Base-by-base conservation (phyloP, 805 yeast species). In the Cyberlindnera subsufficiens region DNA sequence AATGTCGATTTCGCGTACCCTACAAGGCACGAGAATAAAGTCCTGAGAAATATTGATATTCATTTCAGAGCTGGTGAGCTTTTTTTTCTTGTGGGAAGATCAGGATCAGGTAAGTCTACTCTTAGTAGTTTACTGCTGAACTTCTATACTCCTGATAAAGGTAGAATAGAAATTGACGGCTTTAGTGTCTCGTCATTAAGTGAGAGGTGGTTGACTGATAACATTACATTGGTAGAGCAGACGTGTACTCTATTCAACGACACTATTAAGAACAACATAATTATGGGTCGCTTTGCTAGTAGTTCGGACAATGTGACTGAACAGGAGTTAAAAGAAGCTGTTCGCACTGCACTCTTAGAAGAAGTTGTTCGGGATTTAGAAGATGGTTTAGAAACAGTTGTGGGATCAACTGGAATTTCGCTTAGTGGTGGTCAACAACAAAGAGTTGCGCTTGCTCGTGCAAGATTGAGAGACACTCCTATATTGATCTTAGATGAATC, bases 41-140 rank as follows among this genome's bases (percentile, higher is more conserved):
- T 77, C 0, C 57, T 93, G 14, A 60, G 71, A 0, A 53, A 72
- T 38, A 65, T 83, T 1, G 55, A 60, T n/a, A 43, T 84, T 20
- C 50, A 52, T 1, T 65, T 89, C 30, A 60, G 67, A 1, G 60
- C 75, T 0, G 70, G 74, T 1, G 50, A 64, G 29, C 56, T 75
- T 6, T 77, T 82, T 1, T 91, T 77, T 53, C 62, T 93, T 4
- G 75, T 93, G 34, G 99, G 99, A 1, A 71, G 73, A 46, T 89
- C 97, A 0, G 99, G 99, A 0, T 81, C 90, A 0, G 99, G 99
- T 0, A 93, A 93, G 60, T 91, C 98, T 0, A 84, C 98, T 0
- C 47, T 93, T 2, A 75, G 83, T 0, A 74, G 73, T 31, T 59
- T 93, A 2, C 52, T 93, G 1, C 58, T 84, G 42, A 74, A 74